Evolutionary conservation across 2,329 filamentous ascomycete species (phyloP).

Genomic region (Colletotrichum theobromicola): DNA sequence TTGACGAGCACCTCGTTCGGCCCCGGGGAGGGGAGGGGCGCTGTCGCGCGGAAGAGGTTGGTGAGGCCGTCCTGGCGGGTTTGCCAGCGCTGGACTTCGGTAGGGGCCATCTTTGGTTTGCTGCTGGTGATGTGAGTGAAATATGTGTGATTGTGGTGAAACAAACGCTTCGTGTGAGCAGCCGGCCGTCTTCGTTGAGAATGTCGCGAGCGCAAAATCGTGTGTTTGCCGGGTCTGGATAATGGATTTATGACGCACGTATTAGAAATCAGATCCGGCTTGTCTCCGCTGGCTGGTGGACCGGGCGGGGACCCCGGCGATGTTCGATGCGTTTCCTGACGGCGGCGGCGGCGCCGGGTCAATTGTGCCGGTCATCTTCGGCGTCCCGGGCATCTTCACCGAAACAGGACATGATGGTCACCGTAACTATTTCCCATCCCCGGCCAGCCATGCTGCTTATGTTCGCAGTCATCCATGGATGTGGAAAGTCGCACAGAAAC

Average conservation of each 20-base stretch:
- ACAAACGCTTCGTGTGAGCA: background rate
- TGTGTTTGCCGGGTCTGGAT: background rate
- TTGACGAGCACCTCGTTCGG: conserved; percentile 57
- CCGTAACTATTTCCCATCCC: background rate
- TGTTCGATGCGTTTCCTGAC: background rate
- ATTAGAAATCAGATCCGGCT: conserved; percentile 13
- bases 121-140: background rate
- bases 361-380: background rate
- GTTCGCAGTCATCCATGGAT: background rate
- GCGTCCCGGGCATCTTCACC: background rate
- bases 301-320: background rate
- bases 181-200: background rate
- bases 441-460: background rate
- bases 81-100: conserved; percentile 52
- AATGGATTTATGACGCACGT: conserved; percentile 10
- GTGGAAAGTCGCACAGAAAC: background rate
- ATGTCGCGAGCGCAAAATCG: background rate
- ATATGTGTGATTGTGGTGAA: background rate
- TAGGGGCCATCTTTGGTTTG: background rate
- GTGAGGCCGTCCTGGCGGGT: conserved; percentile 61
- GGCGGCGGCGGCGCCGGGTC: background rate
- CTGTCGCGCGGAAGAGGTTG: conserved; percentile 50
- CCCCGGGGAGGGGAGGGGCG: conserved; percentile 50
- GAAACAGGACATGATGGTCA: background rate
- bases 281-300: conserved; percentile 9